A percentile compares a stretch with the other conserved stretches of the same genome.
phyloP scores from a whole-genome alignment of 2,329 filamentous ascomycete genomes.

The Epichloe gansuensis region DNA sequence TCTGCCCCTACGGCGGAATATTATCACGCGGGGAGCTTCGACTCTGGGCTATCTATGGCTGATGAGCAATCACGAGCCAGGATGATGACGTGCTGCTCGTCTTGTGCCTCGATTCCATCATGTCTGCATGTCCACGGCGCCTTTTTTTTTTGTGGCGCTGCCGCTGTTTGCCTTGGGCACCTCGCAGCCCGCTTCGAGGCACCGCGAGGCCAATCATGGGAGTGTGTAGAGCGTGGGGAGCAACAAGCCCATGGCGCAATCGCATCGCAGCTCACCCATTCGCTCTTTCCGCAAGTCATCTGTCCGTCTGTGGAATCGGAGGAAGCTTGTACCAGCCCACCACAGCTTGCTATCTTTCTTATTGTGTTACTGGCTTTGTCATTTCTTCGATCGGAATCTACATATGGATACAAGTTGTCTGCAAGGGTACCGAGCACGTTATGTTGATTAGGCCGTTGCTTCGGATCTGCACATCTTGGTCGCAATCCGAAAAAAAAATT shows the following conservation, averaged over 20 bases:
- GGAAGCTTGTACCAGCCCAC: background rate
- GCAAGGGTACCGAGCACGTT: background rate
- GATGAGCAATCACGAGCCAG: slow-evolving; percentile 1
- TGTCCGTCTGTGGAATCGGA: background rate
- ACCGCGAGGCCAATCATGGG: slow-evolving; percentile 4
- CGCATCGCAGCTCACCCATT: background rate
- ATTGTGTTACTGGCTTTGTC: no score
- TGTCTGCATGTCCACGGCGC: background rate
- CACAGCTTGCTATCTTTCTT: no score
- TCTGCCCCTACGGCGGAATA: no score
- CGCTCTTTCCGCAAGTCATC: background rate
- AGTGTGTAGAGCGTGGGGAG: background rate
- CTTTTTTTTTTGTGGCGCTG: slow-evolving; percentile 2
- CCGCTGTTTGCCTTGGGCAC: background rate
- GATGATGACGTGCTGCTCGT: slow-evolving; percentile 3
- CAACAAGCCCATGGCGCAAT: slow-evolving; percentile 5
- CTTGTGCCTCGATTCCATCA: background rate
- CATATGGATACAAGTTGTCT: no score
- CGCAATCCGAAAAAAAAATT: background rate
- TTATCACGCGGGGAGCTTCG: no score
- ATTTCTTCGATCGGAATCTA: no score
- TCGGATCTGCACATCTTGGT: background rate
- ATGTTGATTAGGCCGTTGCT: background rate
- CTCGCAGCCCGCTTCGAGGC: background rate
- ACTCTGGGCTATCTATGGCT: no score